phyloP scores from a whole-genome alignment of 768 basidiomycete species.

The Boletus edulis region DNA sequence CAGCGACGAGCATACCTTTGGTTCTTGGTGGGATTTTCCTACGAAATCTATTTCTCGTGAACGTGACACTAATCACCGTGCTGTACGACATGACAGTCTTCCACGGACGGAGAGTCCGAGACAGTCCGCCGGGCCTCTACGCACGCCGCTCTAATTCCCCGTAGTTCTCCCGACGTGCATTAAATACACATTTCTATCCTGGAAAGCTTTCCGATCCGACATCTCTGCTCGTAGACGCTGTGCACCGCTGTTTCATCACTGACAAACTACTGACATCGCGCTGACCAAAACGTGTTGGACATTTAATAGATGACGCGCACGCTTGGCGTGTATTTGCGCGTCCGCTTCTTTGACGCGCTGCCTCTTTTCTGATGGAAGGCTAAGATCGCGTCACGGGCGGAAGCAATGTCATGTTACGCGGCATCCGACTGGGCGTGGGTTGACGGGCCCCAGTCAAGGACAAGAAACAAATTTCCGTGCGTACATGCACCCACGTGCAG shows the following conservation, averaged over 20 bases:
- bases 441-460: slow-evolving; percentile 56
- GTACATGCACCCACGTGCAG: background rate
- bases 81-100: too few species aligned
- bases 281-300: slow-evolving; percentile 9
- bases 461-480: slow-evolving; percentile 38
- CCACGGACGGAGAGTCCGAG: too few species aligned
- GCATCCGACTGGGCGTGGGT: slow-evolving; percentile 65
- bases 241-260: background rate
- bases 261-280: slow-evolving; percentile 18
- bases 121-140: too few species aligned
- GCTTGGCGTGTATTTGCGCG: background rate
- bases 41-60: too few species aligned
- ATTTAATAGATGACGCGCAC: slow-evolving; percentile 40
- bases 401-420: slow-evolving; percentile 55
- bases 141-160: too few species aligned
- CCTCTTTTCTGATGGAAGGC: slow-evolving; percentile 2
- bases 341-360: background rate
- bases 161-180: too few species aligned
- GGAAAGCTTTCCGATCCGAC: too few species aligned
- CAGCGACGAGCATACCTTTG: too few species aligned
- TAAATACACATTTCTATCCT: too few species aligned
- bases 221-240: background rate
- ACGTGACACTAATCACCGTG: too few species aligned
- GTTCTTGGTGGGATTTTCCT: too few species aligned
- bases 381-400: slow-evolving; percentile 55